These are phyloP conservation scores for Neofusicoccum cordaticola DNA, from an alignment of 2,329 filamentous ascomycete genomes.

Conservation along the genomic window DNA sequence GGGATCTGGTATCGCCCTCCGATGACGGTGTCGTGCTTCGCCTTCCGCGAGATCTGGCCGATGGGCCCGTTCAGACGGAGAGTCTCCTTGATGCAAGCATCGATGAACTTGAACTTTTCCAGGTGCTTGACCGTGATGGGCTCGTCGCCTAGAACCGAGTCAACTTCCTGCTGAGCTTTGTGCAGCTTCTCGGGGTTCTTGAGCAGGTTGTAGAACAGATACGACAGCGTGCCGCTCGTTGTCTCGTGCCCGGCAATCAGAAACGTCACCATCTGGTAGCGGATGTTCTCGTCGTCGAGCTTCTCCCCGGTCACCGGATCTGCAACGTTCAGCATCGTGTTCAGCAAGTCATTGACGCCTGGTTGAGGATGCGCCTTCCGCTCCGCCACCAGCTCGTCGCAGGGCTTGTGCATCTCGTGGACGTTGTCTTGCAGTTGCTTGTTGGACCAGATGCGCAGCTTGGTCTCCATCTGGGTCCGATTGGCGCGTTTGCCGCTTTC, in stretches of 20 bases:
- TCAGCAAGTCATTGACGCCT: conserved; percentile 64
- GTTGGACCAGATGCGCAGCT: conserved; percentile 41
- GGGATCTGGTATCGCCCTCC: conserved; percentile 56
- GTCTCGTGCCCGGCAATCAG: conserved; percentile 32
- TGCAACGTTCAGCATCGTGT: conserved; percentile 65
- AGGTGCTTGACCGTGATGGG: conserved; percentile 61
- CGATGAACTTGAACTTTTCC: conserved; percentile 54
- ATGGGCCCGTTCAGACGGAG: conserved; percentile 51
- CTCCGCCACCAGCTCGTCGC: conserved; percentile 56
- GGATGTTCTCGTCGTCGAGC: conserved; percentile 3
- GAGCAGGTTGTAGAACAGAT: conserved; percentile 63
- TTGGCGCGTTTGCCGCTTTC: conserved; percentile 54
- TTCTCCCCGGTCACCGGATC: conserved; percentile 48
- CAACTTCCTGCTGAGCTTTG: neutral
- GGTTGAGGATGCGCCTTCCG: conserved; percentile 53
- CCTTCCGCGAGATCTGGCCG: conserved; percentile 46
- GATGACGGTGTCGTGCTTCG: conserved; percentile 29
- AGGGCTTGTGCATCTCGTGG: conserved; percentile 25
- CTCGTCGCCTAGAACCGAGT: conserved; percentile 22
- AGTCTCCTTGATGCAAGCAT: conserved; percentile 45
- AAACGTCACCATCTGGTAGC: conserved; percentile 18
- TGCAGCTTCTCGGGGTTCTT: conserved; percentile 39
- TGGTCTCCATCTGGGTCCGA: conserved; percentile 38
- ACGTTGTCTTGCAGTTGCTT: conserved; percentile 55
- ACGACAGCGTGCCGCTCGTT: conserved; percentile 64